A percentile compares a stretch with the other conserved stretches of the same genome.
Conservation (phyloP, 148 eudicot genomes). For the Silene conica region DNA sequence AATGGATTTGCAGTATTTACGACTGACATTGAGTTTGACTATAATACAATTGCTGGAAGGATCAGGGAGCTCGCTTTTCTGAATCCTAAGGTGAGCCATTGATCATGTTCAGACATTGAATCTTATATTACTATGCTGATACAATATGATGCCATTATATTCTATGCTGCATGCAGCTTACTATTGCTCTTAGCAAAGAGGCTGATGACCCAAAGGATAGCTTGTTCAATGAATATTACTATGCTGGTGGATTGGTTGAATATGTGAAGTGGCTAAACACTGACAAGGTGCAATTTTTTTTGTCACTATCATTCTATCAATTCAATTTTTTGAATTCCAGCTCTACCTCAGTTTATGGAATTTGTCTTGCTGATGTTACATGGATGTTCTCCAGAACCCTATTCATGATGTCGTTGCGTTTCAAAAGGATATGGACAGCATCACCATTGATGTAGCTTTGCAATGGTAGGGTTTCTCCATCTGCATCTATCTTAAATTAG, state of each 20-base stretch:
- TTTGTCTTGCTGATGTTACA: slow-evolving; percentile 21
- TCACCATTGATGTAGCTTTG: slow-evolving; percentile 75
- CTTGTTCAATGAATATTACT: slow-evolving; percentile 57
- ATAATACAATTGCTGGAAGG: slow-evolving; percentile 82
- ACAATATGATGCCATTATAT: slow-evolving; percentile 1
- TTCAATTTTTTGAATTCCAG: background rate
- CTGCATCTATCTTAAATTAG: background rate
- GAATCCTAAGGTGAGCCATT: slow-evolving; percentile 70
- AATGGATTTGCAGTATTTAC: slow-evolving; percentile 68
- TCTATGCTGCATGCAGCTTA: slow-evolving; percentile 46
- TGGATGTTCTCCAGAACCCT: slow-evolving; percentile 54
- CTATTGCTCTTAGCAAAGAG: slow-evolving; percentile 65
- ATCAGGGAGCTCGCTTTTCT: slow-evolving; percentile 97
- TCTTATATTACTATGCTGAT: background rate
- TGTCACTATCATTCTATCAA: slow-evolving; percentile 1
- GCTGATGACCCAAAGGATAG: slow-evolving; percentile 55
- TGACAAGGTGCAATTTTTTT: slow-evolving; percentile 56
- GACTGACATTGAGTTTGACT: slow-evolving; percentile 72
- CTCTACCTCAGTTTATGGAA: background rate
- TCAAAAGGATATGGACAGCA: slow-evolving; percentile 66
- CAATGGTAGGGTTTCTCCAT: slow-evolving; percentile 60
- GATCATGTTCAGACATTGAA: background rate
- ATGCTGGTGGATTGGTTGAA: slow-evolving; percentile 89
- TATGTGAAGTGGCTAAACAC: slow-evolving; percentile 94
- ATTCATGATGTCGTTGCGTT: slow-evolving; percentile 84